Evolutionary conservation across 1,139 yeast genomes (phyloP).

Genomic region (Debaryomyces udenii): DNA sequence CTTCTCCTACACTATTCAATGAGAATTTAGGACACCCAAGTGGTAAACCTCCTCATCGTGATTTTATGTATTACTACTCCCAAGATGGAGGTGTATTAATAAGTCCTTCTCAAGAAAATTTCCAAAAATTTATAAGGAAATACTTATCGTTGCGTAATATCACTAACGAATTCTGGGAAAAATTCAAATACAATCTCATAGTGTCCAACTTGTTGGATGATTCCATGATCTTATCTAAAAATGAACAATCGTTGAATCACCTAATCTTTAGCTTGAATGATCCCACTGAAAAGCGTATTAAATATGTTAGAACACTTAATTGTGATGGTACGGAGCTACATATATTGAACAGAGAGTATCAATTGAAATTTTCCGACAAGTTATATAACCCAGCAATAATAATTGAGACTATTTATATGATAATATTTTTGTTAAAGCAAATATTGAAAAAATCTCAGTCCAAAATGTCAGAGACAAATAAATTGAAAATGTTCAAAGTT

Average conservation of each 20-base stretch:
- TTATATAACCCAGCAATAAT: slow-evolving; percentile 15
- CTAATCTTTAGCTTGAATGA: not conserved
- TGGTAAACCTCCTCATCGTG: slow-evolving; percentile 5
- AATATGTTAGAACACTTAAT: slow-evolving; percentile 17
- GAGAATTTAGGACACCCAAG: slow-evolving; percentile 12
- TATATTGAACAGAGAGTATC: slow-evolving; percentile 21
- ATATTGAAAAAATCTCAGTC: slow-evolving; percentile 3
- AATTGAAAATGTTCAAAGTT: slow-evolving; percentile 34
- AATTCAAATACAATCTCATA: slow-evolving; percentile 44
- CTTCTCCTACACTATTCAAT: slow-evolving; percentile 9
- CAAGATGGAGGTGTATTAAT: not conserved
- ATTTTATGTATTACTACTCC: slow-evolving; percentile 11
- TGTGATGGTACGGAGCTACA: slow-evolving; percentile 23
- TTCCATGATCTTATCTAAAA: slow-evolving; percentile 47
- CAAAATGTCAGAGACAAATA: slow-evolving; percentile 6
- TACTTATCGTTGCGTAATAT: slow-evolving; percentile 27
- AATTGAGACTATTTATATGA: slow-evolving; percentile 23
- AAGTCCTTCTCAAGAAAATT: slow-evolving; percentile 26
- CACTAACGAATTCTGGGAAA: slow-evolving; percentile 39
- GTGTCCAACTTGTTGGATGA: slow-evolving; percentile 47
- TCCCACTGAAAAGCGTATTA: slow-evolving; percentile 1
- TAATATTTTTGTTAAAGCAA: slow-evolving; percentile 31
- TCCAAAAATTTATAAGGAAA: slow-evolving; percentile 31
- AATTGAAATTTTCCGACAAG: slow-evolving; percentile 6
- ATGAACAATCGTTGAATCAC: slow-evolving; percentile 36